Evolutionary conservation across 2,329 filamentous ascomycete species (phyloP).

Genomic region (Chaetomium strumarium): DNA sequence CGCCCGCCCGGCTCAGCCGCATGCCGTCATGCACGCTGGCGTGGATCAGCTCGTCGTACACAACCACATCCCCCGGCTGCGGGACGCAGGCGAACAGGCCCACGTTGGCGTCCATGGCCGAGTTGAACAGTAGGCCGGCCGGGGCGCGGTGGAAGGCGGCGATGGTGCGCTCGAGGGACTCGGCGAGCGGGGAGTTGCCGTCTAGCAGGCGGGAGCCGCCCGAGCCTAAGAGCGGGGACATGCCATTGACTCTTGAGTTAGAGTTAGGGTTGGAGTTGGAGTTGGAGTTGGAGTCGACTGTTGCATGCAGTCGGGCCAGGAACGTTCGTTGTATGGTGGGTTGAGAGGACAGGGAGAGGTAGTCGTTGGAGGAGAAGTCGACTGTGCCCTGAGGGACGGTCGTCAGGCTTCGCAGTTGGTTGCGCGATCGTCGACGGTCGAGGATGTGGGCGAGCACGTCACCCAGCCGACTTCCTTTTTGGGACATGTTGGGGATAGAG

Average conservation of each 20-base stretch:
- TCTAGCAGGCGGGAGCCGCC: conserved; percentile 50
- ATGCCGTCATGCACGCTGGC: conserved; percentile 76
- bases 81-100: conserved; percentile 57
- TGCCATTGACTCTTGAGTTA: too few relatives aligned
- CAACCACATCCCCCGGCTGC: conserved; percentile 53
- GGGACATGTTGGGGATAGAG: neutral
- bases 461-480: neutral
- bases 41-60: conserved; percentile 72
- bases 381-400: conserved; percentile 59
- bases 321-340: conserved; percentile 55
- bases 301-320: conserved; percentile 37
- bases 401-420: conserved; percentile 24
- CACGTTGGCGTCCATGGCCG: conserved; percentile 61
- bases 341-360: conserved; percentile 65
- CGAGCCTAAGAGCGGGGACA: conserved; percentile 37
- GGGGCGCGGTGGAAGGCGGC: conserved; percentile 42
- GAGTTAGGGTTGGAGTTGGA: too few relatives aligned
- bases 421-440: neutral
- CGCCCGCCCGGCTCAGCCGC: conserved; percentile 52
- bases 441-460: neutral
- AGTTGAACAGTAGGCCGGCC: conserved; percentile 47
- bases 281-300: neutral
- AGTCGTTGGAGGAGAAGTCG: conserved; percentile 74
- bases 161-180: conserved; percentile 41
- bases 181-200: conserved; percentile 42